Percentiles rank a stretch among this genome's conserved stretches.
Evolutionary conservation across 2,329 filamentous ascomycete genomes (phyloP).

Genomic region (Fonsecaea monophora): DNA sequence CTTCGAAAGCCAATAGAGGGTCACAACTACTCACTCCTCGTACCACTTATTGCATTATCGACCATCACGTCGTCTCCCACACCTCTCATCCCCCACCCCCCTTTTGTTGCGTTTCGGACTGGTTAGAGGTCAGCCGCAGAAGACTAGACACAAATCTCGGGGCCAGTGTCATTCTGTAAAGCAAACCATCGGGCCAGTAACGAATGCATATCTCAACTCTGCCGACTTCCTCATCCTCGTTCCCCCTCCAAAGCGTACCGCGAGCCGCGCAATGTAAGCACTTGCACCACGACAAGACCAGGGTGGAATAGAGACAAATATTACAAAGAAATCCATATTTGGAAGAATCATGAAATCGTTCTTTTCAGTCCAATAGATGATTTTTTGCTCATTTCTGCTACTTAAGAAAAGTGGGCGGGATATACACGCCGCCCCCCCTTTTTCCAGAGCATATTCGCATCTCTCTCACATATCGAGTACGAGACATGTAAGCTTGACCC

Average conservation of each 20-base stretch:
- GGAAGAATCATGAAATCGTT: background rate
- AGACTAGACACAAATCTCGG: background rate
- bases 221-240: background rate
- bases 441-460: background rate
- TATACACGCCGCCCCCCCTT: background rate
- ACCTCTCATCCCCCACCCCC: no score
- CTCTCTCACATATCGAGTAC: constrained; percentile 6
- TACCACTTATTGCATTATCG: no score
- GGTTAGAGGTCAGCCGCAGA: background rate
- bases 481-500: background rate
- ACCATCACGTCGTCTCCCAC: no score
- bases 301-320: background rate
- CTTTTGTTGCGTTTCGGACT: background rate
- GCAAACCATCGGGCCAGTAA: background rate
- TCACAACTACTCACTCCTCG: no score
- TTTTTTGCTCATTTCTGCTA: constrained; percentile 9
- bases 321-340: constrained; percentile 9
- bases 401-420: background rate
- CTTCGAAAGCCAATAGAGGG: no score
- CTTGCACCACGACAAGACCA: constrained; percentile 9
- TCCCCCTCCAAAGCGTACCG: background rate
- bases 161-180: background rate
- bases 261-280: constrained; percentile 10
- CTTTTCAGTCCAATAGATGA: background rate
- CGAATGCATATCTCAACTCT: background rate